Percentiles rank a stretch among this genome's conserved stretches.
Conservation (phyloP, 495 filamentous ascomycete species). For the Aspergillus egyptiacus region DNA sequence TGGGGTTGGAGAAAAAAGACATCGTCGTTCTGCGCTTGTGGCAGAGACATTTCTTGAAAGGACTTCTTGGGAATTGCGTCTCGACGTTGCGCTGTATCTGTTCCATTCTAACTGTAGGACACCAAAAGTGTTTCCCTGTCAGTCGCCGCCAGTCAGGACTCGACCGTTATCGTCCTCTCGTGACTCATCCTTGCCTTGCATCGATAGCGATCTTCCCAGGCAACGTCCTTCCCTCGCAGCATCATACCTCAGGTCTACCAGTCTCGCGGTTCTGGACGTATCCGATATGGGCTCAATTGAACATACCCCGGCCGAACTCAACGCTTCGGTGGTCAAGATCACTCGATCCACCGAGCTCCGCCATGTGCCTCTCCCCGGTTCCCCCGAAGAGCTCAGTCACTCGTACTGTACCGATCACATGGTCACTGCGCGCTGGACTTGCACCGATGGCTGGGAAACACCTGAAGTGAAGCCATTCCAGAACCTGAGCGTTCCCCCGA, state of each 20-base stretch:
- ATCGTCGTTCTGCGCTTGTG: neutral
- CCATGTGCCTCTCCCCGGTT: slow-evolving; percentile 58
- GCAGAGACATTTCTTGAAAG: too few species aligned
- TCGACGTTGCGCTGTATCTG: too few species aligned
- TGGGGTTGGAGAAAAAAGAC: neutral
- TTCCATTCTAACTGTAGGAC: too few species aligned
- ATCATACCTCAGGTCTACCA: neutral
- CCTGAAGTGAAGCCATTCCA: slow-evolving; percentile 77
- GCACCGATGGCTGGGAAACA: slow-evolving; percentile 61
- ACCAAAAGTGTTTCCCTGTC: too few species aligned
- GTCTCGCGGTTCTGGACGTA: too few species aligned
- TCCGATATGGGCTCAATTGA: slow-evolving; percentile 36
- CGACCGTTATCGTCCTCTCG: too few species aligned
- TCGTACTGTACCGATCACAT: slow-evolving; percentile 84
- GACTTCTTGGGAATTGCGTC: too few species aligned
- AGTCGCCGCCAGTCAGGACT: too few species aligned
- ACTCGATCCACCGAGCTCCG: slow-evolving; percentile 61
- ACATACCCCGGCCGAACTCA: slow-evolving; percentile 45
- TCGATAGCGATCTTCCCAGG: too few species aligned
- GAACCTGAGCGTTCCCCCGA: slow-evolving; percentile 75
- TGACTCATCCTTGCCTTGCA: too few species aligned
- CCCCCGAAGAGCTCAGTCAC: slow-evolving; percentile 42
- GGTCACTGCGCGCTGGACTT: slow-evolving; percentile 71
- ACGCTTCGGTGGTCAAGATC: slow-evolving; percentile 67
- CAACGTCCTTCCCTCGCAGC: too few species aligned